phyloP scores from a whole-genome alignment of 2,329 filamentous ascomycete species.

The Didymella pinodella region DNA sequence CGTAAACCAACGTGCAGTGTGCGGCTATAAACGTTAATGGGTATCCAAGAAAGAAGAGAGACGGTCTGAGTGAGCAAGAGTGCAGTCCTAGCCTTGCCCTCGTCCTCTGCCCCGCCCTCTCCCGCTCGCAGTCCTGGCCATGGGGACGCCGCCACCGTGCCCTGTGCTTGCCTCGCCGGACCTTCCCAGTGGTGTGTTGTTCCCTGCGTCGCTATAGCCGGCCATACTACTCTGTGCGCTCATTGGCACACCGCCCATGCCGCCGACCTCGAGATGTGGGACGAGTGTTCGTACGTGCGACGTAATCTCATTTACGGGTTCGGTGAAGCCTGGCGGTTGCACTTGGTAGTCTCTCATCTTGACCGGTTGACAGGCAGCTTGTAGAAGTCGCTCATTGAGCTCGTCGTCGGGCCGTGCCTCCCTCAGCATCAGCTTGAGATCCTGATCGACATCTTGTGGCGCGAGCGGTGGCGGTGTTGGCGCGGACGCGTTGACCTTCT shows the following conservation, averaged over 20 bases:
- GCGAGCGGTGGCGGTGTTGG: conserved; percentile 56
- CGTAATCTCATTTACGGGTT: conserved; percentile 46
- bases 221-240: conserved; percentile 51
- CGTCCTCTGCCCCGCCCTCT: conserved; percentile 46
- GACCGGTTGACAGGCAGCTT: conserved; percentile 45
- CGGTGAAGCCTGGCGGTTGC: conserved; percentile 44
- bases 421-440: conserved; percentile 58
- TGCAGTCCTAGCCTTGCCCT: conserved; percentile 15
- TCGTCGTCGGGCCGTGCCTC: conserved; percentile 50
- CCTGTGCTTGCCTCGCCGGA: conserved; percentile 40
- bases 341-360: conserved; percentile 47
- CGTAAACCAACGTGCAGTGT: neutral
- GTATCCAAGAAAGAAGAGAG: conserved; percentile 13
- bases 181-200: conserved; percentile 48
- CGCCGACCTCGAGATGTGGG: conserved; percentile 46
- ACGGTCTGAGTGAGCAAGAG: neutral
- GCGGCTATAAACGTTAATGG: conserved; percentile 2
- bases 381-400: conserved; percentile 50
- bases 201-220: conserved; percentile 48
- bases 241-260: conserved; percentile 50
- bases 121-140: conserved; percentile 51
- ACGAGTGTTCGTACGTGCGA: conserved; percentile 38
- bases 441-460: conserved; percentile 56
- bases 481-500: conserved; percentile 58
- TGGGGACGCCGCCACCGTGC: conserved; percentile 43